phyloP scores from a whole-genome alignment of 2,329 filamentous ascomycete species.

The Dactylellina parvicollis region DNA sequence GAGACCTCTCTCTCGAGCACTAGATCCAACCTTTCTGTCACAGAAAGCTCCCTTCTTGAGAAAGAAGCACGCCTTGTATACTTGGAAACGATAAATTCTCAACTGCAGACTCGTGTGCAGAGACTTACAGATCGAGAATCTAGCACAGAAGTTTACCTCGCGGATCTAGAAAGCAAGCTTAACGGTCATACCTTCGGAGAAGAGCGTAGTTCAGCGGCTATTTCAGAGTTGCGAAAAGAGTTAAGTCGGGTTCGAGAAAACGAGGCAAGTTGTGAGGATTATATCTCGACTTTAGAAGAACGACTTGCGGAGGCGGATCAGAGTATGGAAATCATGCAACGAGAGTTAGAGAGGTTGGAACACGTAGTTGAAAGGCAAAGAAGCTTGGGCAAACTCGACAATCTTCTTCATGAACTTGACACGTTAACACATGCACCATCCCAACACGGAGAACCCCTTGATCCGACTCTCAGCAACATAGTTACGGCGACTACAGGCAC shows the following conservation, averaged over 20 bases:
- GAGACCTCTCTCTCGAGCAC: conserved; percentile 92
- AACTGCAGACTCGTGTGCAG: conserved; percentile 88
- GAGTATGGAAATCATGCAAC: conserved; percentile 95
- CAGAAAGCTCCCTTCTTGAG: conserved; percentile 87
- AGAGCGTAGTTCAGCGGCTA: conserved; percentile 87
- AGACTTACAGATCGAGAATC: conserved; percentile 91
- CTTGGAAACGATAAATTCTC: conserved; percentile 87
- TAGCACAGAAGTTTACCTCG: conserved; percentile 90
- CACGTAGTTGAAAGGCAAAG: conserved; percentile 95
- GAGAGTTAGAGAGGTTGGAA: conserved; percentile 91
- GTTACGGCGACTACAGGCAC: neutral
- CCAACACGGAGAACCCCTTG: conserved; percentile 61
- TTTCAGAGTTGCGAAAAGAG: conserved; percentile 89
- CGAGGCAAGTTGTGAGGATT: conserved; percentile 89
- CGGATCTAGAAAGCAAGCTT: conserved; percentile 88
- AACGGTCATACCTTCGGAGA: conserved; percentile 91
- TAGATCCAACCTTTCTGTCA: conserved; percentile 80
- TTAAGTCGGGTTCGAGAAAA: conserved; percentile 87
- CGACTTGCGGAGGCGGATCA: conserved; percentile 94
- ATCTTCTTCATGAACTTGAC: conserved; percentile 88
- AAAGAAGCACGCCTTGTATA: conserved; percentile 95
- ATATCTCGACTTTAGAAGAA: conserved; percentile 96
- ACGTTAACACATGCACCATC: conserved; percentile 69
- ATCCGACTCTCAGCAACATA: neutral
- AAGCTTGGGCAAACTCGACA: conserved; percentile 93